These are phyloP conservation scores for Wickerhamomyces ciferrii DNA, from an alignment of 805 yeast species.

Conservation along the genomic window DNA sequence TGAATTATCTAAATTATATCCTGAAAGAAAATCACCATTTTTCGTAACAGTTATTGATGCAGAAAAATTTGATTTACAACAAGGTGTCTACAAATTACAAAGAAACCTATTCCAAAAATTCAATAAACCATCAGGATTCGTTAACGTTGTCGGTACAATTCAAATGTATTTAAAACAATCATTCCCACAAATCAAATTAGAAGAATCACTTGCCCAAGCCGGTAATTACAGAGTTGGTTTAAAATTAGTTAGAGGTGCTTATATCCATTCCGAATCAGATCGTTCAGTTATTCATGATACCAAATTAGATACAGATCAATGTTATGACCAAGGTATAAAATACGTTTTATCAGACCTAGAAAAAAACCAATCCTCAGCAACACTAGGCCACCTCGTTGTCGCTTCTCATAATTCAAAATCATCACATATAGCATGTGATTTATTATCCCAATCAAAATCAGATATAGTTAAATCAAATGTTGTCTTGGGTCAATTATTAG, in stretches of 20 bases:
- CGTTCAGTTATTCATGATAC: slow-evolving; percentile 70
- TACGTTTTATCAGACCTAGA: slow-evolving; percentile 49
- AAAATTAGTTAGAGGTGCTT: slow-evolving; percentile 94
- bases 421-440: slow-evolving; percentile 63
- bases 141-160: slow-evolving; percentile 82
- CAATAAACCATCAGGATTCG: slow-evolving; percentile 53
- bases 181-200: slow-evolving; percentile 51
- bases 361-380: slow-evolving; percentile 35
- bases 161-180: slow-evolving; percentile 87
- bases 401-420: slow-evolving; percentile 87
- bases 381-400: slow-evolving; percentile 75
- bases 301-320: slow-evolving; percentile 74
- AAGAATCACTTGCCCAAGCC: slow-evolving; percentile 58
- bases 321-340: slow-evolving; percentile 68
- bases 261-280: slow-evolving; percentile 81
- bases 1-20: slow-evolving; percentile 43
- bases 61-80: slow-evolving; percentile 82
- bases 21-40: slow-evolving; percentile 65
- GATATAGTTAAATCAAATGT: slow-evolving; percentile 47
- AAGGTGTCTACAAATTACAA: slow-evolving; percentile 88
- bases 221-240: slow-evolving; percentile 69
- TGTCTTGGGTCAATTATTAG: slow-evolving; percentile 84
- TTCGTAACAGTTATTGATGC: slow-evolving; percentile 85
- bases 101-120: slow-evolving; percentile 70
- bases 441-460: slow-evolving; percentile 30